These are phyloP conservation scores for Medicago ruthenica DNA, from an alignment of 306 rosid genomes.

Conservation along the genomic window DNA sequence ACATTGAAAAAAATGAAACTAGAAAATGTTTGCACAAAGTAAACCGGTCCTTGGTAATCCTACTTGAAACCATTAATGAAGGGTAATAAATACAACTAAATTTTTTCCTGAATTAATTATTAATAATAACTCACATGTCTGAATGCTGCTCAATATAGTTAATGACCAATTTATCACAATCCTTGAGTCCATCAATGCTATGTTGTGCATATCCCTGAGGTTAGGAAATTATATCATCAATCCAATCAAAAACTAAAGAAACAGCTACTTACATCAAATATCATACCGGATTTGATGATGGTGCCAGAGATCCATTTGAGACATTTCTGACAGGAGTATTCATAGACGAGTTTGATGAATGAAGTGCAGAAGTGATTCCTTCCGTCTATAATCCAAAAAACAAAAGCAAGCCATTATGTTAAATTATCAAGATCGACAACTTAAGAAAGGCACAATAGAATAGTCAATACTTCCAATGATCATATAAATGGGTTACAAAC, in stretches of 20 bases:
- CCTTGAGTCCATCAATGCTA: conserved; percentile 68
- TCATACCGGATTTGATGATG: conserved; percentile 64
- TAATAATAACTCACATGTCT: conserved; percentile 66
- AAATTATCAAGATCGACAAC: conserved; percentile 6
- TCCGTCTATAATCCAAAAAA: conserved; percentile 48
- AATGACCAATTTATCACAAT: conserved; percentile 69
- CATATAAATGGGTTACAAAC: not conserved
- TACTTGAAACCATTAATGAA: conserved; percentile 32
- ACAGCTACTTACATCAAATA: conserved; percentile 12
- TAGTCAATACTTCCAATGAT: not conserved
- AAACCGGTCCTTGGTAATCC: not conserved
- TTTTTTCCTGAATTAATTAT: not conserved
- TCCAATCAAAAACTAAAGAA: conserved; percentile 33
- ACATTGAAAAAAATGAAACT: no score
- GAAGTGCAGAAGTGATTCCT: conserved; percentile 54
- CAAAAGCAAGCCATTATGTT: conserved; percentile 19
- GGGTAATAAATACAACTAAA: not conserved
- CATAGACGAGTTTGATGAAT: conserved; percentile 49
- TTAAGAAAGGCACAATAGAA: not conserved
- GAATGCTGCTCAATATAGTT: conserved; percentile 85
- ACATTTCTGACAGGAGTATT: conserved; percentile 56
- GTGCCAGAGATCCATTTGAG: conserved; percentile 56
- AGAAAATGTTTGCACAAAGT: no score
- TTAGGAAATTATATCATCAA: conserved; percentile 28
- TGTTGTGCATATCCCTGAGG: conserved; percentile 65